Base-by-base conservation (phyloP, 2,329 filamentous ascomycete species). In the Malbranchea cinnamomea region DNA sequence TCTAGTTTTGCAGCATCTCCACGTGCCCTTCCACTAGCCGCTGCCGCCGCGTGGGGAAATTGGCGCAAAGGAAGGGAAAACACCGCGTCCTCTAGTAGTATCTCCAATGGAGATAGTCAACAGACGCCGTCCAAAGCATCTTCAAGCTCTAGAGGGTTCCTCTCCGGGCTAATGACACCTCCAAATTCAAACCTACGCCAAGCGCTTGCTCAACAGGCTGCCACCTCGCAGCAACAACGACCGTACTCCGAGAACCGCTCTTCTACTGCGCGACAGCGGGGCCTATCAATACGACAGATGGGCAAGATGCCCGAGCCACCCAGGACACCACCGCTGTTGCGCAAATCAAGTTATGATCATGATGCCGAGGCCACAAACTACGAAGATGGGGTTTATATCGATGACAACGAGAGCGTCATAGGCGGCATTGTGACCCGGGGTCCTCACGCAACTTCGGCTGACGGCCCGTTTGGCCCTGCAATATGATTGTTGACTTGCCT, bases 31-130 rank as follows among this genome's bases (percentile, higher is more conserved):
- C 82, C 81, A 4, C 77, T 92, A 49, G 78, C 78, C 3, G 77
- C 93, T 14, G 82, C 83, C n/a, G 83, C 84, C n/a, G 87, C 84
- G n/a, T 92, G 85, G 72, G 85, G 83, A 26, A 93, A 78, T 53
- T 94, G 87, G 87, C 76, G 85, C 30, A 87, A 78, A 50, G 71
- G 68, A 10, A 67, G 64, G 43, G 68, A 71, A 33, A 57, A 13
- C 17, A 9, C 28, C 7, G 53, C 53, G 1, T 37, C 49, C 6
- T 48, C 44, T 20, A 52, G 17, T 13, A 23, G 22, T 7, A n/a
- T 25, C 23, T 17, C 21, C 23, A 33, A 18, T 26, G 25, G 14
- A 21, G 22, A 21, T 22, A 30, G 23, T 18, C 31, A 60, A 42
- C 58, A 51, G 25, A 79, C 76, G 1, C 75, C 76, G 4, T 76